Base-by-base conservation (phyloP, 768 basidiomycete species). In the Mycena vitilis region DNA sequence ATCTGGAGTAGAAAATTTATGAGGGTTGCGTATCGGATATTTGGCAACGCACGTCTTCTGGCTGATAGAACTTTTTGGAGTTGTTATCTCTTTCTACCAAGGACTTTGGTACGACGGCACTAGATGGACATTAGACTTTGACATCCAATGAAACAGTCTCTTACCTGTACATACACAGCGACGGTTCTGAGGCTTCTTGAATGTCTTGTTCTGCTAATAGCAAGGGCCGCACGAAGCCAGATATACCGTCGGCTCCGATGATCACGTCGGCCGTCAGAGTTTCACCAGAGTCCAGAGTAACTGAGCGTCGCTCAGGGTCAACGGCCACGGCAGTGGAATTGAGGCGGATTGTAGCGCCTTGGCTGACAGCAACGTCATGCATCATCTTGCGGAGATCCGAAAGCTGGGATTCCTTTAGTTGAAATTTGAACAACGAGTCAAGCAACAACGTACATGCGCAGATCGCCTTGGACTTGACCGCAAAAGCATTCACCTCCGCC, bases 221-320 rank as follows among this genome's bases (percentile, higher is more conserved):
- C 4, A 78, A 72, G 25, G 73, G 76, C 44, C 81, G 72, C 10
- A 82, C 76, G 37, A 84, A 25, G 23, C 88, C 86, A 6, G 73
- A 70, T 30, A 73, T 69, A 4, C 89, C 89, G 69, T 89, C 89
- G 1, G 89, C 88, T 16, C 88, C 88, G 57, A 90, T 77, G 64
- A 90, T 81, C 25, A 89, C 80, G 73, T 90, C 84, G 20, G 83
- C 86, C 6, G 66, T 75, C 15, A 88, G 59, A 13, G 75, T 78
- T 44, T 82, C 77, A 4, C 88, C 88, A 12, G 78, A 79, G 12
- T 78, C 77, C 5, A 83, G 70, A 0, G 73, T 81, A 10, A 84
- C 81, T 47, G 71, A 75, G 36, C 76, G 75, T 38, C 63, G 66
- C 23, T 75, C 59, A 18, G 75, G 56, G 55, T 82, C 78, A 25